Percentiles rank a stretch among this genome's conserved stretches.
Conservation (phyloP, 257 asterid genomes). For the Henckelia pumila region DNA sequence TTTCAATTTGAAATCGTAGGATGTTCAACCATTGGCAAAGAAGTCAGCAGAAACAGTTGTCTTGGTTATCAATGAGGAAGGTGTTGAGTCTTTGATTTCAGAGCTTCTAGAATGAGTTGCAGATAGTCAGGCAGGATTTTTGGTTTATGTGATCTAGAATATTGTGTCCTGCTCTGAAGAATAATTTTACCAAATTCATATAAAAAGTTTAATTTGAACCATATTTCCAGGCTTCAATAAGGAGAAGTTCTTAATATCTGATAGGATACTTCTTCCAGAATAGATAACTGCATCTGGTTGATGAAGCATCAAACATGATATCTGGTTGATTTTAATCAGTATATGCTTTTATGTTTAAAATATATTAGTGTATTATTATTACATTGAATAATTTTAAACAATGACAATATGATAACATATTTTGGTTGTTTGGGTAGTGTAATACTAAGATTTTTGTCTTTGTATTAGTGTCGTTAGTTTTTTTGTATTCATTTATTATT, state of each 20-base stretch:
- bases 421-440: too few species aligned
- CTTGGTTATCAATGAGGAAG: slow-evolving; percentile 88
- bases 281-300: slow-evolving; percentile 86
- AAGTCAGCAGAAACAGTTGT: slow-evolving; percentile 96
- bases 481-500: too few species aligned
- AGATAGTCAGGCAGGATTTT: slow-evolving; percentile 69
- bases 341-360: too few species aligned
- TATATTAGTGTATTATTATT: too few species aligned
- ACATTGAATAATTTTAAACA: too few species aligned
- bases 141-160: slow-evolving; percentile 23
- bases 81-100: slow-evolving; percentile 69
- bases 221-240: slow-evolving; percentile 68
- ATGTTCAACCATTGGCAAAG: slow-evolving; percentile 64
- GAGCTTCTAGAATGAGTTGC: slow-evolving; percentile 89
- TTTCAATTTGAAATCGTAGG: slow-evolving; percentile 40
- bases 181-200: not conserved
- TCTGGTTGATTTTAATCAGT: slow-evolving; percentile 87
- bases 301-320: slow-evolving; percentile 93
- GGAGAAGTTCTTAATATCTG: slow-evolving; percentile 75
- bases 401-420: too few species aligned
- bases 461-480: too few species aligned
- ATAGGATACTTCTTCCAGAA: slow-evolving; percentile 88
- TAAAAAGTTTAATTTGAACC: slow-evolving; percentile 21
- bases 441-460: too few species aligned
- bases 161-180: slow-evolving; percentile 20